These are phyloP conservation scores for Phoenix dactylifera DNA, from an alignment of 176 grass and related monocot genomes.

Conservation along the genomic window DNA sequence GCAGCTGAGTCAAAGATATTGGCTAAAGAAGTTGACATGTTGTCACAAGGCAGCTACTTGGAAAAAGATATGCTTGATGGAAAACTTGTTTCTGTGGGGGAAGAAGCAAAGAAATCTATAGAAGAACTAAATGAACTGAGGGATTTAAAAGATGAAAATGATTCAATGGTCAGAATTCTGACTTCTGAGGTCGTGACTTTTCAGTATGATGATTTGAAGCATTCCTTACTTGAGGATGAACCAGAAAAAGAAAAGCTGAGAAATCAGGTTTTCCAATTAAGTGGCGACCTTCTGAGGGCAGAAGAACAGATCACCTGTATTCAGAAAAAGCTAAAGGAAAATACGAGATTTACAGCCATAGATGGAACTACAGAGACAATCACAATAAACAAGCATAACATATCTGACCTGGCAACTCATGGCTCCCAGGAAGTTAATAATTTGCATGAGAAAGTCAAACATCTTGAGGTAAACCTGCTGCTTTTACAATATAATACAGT, in stretches of 20 bases:
- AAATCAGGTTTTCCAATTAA: constrained; percentile 42
- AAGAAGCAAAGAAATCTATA: constrained; percentile 29
- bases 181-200: constrained; percentile 45
- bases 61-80: constrained; percentile 52
- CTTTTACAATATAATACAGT: too few relatives aligned
- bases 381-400: too few relatives aligned
- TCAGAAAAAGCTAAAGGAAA: constrained; percentile 7
- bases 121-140: constrained; percentile 43
- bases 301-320: constrained; percentile 11
- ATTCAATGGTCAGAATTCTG: constrained; percentile 37
- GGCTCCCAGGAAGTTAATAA: too few relatives aligned
- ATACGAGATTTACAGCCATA: too few relatives aligned
- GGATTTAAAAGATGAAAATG: constrained; percentile 39
- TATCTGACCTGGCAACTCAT: too few relatives aligned
- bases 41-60: constrained; percentile 38
- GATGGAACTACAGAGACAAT: too few relatives aligned
- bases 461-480: too few relatives aligned
- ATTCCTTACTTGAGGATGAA: constrained; percentile 44
- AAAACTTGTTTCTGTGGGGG: constrained; percentile 39
- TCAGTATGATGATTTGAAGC: constrained; percentile 40
- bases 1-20: constrained; percentile 14
- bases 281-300: constrained; percentile 37
- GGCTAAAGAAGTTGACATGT: constrained; percentile 35
- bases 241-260: constrained; percentile 58
- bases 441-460: too few relatives aligned